Evolutionary conservation across 2,329 filamentous ascomycete genomes (phyloP).

Genomic region (Penicillium sp.): DNA sequence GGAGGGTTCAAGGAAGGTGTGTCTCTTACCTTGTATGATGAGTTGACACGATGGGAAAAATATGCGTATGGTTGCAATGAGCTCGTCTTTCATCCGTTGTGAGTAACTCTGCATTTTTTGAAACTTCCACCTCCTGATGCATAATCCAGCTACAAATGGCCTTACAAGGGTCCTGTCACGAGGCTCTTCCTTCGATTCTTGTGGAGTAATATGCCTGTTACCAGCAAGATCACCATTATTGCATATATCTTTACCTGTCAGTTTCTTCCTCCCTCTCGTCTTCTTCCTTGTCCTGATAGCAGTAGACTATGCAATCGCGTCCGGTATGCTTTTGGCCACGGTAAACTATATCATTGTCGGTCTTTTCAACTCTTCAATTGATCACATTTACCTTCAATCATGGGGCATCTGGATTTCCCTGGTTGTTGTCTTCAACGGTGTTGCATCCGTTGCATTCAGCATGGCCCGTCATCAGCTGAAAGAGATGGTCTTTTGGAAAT

Average conservation of each 20-base stretch:
- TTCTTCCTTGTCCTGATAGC: slow-evolving; percentile 2
- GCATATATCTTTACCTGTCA: slow-evolving; percentile 68
- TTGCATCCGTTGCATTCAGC: slow-evolving; percentile 66
- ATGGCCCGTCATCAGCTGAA: slow-evolving; percentile 66
- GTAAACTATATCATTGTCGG: slow-evolving; percentile 74
- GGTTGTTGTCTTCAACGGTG: slow-evolving; percentile 66
- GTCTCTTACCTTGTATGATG: slow-evolving; percentile 82
- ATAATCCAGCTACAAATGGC: slow-evolving; percentile 61
- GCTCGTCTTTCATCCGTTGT: slow-evolving; percentile 76
- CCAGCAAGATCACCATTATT: slow-evolving; percentile 72
- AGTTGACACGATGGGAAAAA: slow-evolving; percentile 84
- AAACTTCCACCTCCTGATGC: not conserved
- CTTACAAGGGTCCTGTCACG: slow-evolving; percentile 75
- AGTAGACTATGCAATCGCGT: slow-evolving; percentile 68
- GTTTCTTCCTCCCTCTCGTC: not conserved
- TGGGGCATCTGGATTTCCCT: slow-evolving; percentile 68
- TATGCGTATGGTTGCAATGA: slow-evolving; percentile 79
- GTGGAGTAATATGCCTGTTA: slow-evolving; percentile 62
- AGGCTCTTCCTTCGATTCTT: slow-evolving; percentile 77
- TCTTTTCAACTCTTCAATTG: slow-evolving; percentile 69
- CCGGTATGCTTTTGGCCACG: slow-evolving; percentile 68
- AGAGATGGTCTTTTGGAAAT: slow-evolving; percentile 55
- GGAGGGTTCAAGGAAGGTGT: slow-evolving; percentile 79
- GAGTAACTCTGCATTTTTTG: not conserved
- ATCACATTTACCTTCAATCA: slow-evolving; percentile 70